These are phyloP conservation scores for Arthrobotrys conoides DNA, from an alignment of 2,329 filamentous ascomycete species.

Conservation along the genomic window DNA sequence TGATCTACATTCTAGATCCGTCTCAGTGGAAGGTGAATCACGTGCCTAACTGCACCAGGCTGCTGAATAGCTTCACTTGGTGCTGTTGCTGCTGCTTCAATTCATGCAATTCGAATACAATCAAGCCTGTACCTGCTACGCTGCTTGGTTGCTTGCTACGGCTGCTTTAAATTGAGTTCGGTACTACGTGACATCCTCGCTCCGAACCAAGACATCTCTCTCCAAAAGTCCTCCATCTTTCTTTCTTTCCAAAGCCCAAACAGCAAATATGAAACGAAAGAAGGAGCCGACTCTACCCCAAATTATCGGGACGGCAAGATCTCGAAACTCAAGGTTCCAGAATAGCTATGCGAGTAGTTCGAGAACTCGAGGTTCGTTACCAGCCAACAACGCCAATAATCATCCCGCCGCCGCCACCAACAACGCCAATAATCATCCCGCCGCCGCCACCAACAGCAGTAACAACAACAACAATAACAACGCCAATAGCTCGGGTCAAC, in stretches of 20 bases:
- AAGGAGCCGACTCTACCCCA: background rate
- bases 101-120: background rate
- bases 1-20: background rate
- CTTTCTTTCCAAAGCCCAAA: background rate
- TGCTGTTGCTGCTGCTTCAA: no score
- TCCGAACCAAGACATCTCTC: background rate
- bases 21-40: background rate
- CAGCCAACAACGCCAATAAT: background rate
- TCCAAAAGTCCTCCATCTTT: background rate
- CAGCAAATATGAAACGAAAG: constrained; percentile 6
- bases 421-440: no score
- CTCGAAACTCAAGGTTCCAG: background rate
- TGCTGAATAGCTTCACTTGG: no score
- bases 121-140: background rate
- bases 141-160: background rate
- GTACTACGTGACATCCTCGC: background rate
- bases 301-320: background rate
- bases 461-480: background rate
- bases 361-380: background rate
- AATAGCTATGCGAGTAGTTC: background rate
- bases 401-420: no score
- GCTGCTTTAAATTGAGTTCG: background rate
- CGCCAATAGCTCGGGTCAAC: background rate
- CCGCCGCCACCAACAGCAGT: background rate
- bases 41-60: no score